Base-by-base conservation (phyloP, 2,329 filamentous ascomycete species). In the Aspergillus tamarii region DNA sequence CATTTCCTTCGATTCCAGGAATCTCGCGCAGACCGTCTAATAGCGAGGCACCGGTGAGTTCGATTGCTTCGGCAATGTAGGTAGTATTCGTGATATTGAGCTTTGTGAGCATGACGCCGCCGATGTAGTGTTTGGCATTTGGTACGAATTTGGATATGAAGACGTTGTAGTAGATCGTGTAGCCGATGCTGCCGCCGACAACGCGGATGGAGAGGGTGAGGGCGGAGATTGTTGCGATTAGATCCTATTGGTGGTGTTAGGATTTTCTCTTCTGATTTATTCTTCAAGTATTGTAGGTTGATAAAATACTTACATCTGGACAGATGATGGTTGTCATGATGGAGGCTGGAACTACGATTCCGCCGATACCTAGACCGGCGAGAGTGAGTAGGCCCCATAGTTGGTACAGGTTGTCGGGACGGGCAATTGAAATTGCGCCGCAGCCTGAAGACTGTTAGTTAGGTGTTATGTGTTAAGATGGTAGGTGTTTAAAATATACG, bases 241-340 rank as follows among this genome's bases (percentile, higher is more conserved):
- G 81, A 60, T 91, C 80, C 78, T 79, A 36, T 14, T 19, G 8
- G 30, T 60, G 45, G 46, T 28, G 53, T 10, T 21, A 52, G 48
- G 4, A 5, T 32, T 28, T 14, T 21, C 10, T 34, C 26, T 52
- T 30, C 46, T 9, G 21, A 14, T 53, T 52, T 46, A 12, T 12
- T 46, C 21, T 41, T 39, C 26, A 12, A 11, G 12, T 26, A 9
- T 34, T 9, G 32, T 12, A 39, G 9, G 30, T 34, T 11, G 32
- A 32, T 11, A 9, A 5, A 12, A 14, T 10, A 46, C 76, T 65
- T 69, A 80, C 88, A 71, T 89, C 87, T 0, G 89, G 88, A 65
- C 88, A 90, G 67, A 91, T 87, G 69, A 91, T 90, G 11, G 87
- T 88, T 8, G 87, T 87, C 62, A 91, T 89, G 67, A 91, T 89